Conservation (phyloP, 306 rosid species). For the Hippophae tibetana region DNA sequence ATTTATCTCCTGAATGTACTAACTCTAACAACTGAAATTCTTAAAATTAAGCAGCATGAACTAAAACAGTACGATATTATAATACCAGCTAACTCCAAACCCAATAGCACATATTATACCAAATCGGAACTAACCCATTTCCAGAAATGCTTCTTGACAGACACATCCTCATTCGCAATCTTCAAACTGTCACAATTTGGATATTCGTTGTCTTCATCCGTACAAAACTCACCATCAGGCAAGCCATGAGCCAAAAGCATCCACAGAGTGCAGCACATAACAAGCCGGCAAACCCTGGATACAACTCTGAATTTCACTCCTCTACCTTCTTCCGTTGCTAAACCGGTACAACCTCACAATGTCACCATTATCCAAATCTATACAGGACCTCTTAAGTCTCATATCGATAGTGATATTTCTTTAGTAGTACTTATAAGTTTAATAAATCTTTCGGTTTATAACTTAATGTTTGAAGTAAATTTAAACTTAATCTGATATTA, state of each 20-base stretch:
- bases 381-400: no score
- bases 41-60: not conserved
- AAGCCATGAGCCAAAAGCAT: conserved; percentile 56
- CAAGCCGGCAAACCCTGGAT: conserved; percentile 88
- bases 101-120: conserved; percentile 10
- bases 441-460: no score
- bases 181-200: conserved; percentile 22
- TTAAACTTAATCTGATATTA: no score
- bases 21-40: conserved; percentile 13
- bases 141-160: conserved; percentile 91
- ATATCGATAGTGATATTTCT: no score
- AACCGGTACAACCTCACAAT: conserved; percentile 52
- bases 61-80: not conserved
- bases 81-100: not conserved
- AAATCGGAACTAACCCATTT: conserved; percentile 73
- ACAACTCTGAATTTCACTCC: conserved; percentile 69
- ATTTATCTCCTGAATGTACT: no score
- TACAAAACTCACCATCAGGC: conserved; percentile 74
- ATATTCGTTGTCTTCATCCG: conserved; percentile 67
- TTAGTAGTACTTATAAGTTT: no score
- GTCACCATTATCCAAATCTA: conserved; percentile 14
- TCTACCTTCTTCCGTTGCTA: conserved; percentile 66
- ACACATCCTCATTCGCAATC: conserved; percentile 48
- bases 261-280: conserved; percentile 66
- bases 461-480: no score